Evolutionary conservation across 2,329 filamentous ascomycete species (phyloP).

Genomic region (Ophiosphaerella korrae): DNA sequence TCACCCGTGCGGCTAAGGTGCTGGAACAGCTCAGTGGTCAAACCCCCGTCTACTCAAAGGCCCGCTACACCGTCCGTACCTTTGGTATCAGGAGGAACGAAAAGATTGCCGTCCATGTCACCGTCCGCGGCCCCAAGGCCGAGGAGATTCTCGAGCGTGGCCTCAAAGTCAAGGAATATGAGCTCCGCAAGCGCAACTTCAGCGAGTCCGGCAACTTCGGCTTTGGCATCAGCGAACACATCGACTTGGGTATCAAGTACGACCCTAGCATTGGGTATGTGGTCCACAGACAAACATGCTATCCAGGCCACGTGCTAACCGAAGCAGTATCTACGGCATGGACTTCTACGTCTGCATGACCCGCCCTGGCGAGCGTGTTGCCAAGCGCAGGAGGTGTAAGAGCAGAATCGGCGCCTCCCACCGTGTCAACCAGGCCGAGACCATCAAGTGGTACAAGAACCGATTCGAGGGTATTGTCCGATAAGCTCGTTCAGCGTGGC

Average conservation of each 20-base stretch:
- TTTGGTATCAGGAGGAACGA: constrained; percentile 99
- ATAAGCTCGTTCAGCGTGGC: constrained; percentile 63
- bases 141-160: constrained; percentile 99
- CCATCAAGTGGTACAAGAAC: constrained; percentile 96
- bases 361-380: constrained; percentile 96
- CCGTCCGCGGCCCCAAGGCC: constrained; percentile 97
- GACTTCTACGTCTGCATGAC: constrained; percentile 99
- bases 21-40: constrained; percentile 99
- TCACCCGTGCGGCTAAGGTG: constrained; percentile 99
- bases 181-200: constrained; percentile 99
- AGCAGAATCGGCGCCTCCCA: constrained; percentile 83
- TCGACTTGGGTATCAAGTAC: constrained; percentile 97
- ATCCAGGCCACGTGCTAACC: constrained; percentile 23
- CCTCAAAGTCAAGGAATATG: constrained; percentile 99
- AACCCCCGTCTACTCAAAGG: constrained; percentile 99
- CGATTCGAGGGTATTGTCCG: constrained; percentile 98
- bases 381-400: constrained; percentile 91
- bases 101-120: constrained; percentile 96
- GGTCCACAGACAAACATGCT: not conserved
- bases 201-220: constrained; percentile 94
- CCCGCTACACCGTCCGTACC: constrained; percentile 99
- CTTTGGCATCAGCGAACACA: constrained; percentile 99
- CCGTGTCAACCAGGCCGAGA: constrained; percentile 93
- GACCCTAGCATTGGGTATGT: constrained; percentile 49
- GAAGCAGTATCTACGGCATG: constrained; percentile 67